Percentiles rank a stretch among this genome's conserved stretches.
Evolutionary conservation across 2,329 filamentous ascomycete species (phyloP).

Genomic region (Arthrobotrys musiformis): DNA sequence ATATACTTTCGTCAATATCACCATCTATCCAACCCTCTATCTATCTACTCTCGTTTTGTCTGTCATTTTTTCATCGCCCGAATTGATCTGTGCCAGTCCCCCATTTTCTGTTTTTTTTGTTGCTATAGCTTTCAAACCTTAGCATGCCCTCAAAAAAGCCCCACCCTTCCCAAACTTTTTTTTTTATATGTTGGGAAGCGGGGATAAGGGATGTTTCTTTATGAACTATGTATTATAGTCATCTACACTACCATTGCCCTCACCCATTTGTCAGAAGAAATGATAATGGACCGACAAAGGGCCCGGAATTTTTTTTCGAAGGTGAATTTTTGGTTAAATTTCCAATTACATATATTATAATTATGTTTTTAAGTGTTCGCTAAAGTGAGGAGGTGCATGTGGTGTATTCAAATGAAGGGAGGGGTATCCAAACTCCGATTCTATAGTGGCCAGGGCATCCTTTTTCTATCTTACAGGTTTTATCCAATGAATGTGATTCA

Average conservation of each 20-base stretch:
- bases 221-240: conserved; percentile 15
- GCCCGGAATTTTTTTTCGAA: not conserved
- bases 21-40: too few species aligned
- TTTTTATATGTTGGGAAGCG: not conserved
- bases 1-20: too few species aligned
- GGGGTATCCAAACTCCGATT: not conserved
- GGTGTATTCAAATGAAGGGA: not conserved
- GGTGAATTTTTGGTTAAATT: too few species aligned
- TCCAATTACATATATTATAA: too few species aligned
- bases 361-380: too few species aligned
- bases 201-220: not conserved
- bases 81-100: not conserved
- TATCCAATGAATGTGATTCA: not conserved
- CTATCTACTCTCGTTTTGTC: not conserved
- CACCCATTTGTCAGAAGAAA: not conserved
- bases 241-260: too few species aligned
- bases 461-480: not conserved
- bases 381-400: too few species aligned
- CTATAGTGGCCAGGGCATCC: not conserved
- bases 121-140: not conserved
- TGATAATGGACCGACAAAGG: not conserved
- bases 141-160: not conserved
- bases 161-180: not conserved
- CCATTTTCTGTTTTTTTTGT: not conserved
- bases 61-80: not conserved